These are phyloP conservation scores for Bruguiera hainesii DNA, from an alignment of 441 rosid species.

Conservation along the genomic window DNA sequence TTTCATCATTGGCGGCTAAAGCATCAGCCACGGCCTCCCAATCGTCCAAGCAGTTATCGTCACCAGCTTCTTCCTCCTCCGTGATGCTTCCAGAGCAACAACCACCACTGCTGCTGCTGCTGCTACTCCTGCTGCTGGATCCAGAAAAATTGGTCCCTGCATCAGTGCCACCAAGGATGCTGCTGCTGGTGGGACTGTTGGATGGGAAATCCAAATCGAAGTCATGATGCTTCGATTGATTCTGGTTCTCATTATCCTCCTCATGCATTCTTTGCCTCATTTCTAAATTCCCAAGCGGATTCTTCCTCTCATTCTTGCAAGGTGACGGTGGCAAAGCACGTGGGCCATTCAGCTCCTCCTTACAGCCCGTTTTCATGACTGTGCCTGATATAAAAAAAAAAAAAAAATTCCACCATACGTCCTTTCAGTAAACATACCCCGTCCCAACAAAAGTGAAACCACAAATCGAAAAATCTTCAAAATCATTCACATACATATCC, in stretches of 20 bases:
- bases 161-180: constrained; percentile 44
- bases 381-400: constrained; percentile 34
- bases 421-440: constrained; percentile 8
- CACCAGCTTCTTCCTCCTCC: constrained; percentile 57
- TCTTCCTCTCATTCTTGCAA: constrained; percentile 28
- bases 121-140: constrained; percentile 37
- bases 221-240: constrained; percentile 41
- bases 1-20: constrained; percentile 61
- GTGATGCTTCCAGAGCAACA: constrained; percentile 81
- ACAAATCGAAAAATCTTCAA: background rate
- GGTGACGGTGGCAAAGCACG: background rate
- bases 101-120: constrained; percentile 67
- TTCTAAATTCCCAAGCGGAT: constrained; percentile 40
- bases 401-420: background rate
- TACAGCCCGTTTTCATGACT: constrained; percentile 44
- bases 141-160: constrained; percentile 44
- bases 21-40: constrained; percentile 99
- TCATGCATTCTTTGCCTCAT: constrained; percentile 14
- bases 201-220: constrained; percentile 59
- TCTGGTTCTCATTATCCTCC: constrained; percentile 27
- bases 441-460: background rate
- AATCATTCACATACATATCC: background rate
- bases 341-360: constrained; percentile 35
- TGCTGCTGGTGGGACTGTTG: constrained; percentile 51
- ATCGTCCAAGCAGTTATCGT: constrained; percentile 75